Evolutionary conservation across 208 protist species (phyloP).

Genomic region (Trichomonas vaginalis): DNA sequence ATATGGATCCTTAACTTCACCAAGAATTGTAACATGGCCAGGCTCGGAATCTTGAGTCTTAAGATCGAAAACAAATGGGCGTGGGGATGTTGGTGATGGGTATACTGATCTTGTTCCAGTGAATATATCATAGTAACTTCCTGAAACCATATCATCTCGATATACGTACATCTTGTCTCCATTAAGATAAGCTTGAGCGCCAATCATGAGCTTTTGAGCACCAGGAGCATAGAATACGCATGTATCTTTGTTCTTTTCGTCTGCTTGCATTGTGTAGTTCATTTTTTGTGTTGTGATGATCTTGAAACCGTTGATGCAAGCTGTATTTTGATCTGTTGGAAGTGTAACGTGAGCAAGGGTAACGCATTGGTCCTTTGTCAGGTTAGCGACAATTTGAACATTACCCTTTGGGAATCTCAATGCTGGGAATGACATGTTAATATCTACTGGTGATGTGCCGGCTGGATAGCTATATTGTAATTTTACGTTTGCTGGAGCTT

Average conservation of each 20-base stretch:
- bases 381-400: not conserved
- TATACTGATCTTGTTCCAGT: not conserved
- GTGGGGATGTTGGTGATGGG: not conserved
- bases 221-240: not conserved
- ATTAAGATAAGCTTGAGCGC: not conserved
- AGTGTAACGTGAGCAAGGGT: not conserved
- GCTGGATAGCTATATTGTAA: not conserved
- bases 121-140: not conserved
- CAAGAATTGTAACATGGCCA: not conserved
- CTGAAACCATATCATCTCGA: not conserved
- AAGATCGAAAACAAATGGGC: not conserved
- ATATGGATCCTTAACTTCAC: not conserved
- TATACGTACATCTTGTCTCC: not conserved
- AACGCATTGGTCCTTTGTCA: not conserved
- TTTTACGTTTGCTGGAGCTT: not conserved
- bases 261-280: not conserved
- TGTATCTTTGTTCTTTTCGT: not conserved
- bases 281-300: not conserved
- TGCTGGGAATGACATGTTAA: not conserved
- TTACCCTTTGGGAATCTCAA: not conserved
- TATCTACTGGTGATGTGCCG: not conserved
- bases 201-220: not conserved
- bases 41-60: not conserved
- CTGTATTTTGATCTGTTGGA: not conserved
- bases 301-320: not conserved